Evolutionary conservation across 305 asterid species (phyloP).

Genomic region (Stenogyne calaminthoides): DNA sequence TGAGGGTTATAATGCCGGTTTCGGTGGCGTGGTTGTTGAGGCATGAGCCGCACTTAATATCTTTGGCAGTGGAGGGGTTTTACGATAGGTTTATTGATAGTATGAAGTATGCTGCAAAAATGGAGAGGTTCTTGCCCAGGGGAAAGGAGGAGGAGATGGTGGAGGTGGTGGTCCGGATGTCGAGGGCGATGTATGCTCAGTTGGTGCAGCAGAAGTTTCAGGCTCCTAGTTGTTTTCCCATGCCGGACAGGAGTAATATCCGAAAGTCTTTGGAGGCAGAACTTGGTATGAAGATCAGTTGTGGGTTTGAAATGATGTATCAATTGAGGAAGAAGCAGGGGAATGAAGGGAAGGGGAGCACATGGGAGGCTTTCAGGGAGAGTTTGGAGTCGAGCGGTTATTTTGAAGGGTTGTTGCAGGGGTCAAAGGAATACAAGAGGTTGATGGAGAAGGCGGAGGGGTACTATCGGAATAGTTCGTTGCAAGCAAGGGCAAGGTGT

Average conservation of each 20-base stretch:
- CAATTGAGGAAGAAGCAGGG: constrained; percentile 75
- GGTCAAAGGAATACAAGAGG: constrained; percentile 78
- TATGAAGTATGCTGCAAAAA: constrained; percentile 76
- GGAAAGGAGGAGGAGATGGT: constrained; percentile 79
- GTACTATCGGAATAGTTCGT: constrained; percentile 60
- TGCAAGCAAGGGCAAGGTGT: constrained; percentile 67
- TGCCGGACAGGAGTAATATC: constrained; percentile 69
- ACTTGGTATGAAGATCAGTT: constrained; percentile 83
- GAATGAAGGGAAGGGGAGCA: constrained; percentile 87
- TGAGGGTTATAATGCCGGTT: constrained; percentile 64
- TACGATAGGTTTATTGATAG: constrained; percentile 87
- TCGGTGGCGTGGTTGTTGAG: constrained; percentile 78
- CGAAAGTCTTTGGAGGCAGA: constrained; percentile 74
- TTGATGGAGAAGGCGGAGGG: constrained; percentile 77
- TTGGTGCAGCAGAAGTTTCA: constrained; percentile 81
- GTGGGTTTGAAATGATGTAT: constrained; percentile 96
- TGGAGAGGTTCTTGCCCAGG: constrained; percentile 70
- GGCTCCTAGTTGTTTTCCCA: constrained; percentile 77
- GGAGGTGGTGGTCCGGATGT: constrained; percentile 66
- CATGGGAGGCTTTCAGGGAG: constrained; percentile 80
- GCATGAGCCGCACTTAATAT: constrained; percentile 65
- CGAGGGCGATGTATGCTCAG: constrained; percentile 95
- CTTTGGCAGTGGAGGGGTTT: constrained; percentile 83
- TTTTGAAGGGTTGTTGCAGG: constrained; percentile 78
- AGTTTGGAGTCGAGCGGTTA: constrained; percentile 73